These are phyloP conservation scores for Candida chauliodis DNA, from an alignment of 805 yeast genomes.

Conservation along the genomic window DNA sequence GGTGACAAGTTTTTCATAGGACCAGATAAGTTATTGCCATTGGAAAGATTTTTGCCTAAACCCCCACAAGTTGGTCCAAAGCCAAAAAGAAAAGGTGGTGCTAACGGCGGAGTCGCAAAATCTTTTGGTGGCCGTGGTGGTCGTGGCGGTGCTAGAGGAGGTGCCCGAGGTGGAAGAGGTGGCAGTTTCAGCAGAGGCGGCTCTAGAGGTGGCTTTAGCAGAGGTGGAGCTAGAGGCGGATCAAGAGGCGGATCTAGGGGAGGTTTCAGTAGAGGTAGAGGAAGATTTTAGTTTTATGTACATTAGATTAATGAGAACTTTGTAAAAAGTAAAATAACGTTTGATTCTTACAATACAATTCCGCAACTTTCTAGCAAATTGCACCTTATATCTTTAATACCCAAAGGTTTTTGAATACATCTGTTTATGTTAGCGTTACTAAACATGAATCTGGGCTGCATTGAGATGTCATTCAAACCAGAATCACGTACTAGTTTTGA, in stretches of 20 bases:
- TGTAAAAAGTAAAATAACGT: no score
- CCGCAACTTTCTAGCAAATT: constrained; percentile 50
- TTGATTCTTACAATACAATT: background rate
- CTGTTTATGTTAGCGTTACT: constrained; percentile 46
- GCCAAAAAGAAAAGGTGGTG: constrained; percentile 66
- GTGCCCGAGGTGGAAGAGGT: constrained; percentile 39
- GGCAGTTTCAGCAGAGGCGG: constrained; percentile 40
- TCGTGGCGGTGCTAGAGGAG: constrained; percentile 44
- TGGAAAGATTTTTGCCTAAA: constrained; percentile 95
- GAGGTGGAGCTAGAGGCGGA: constrained; percentile 38
- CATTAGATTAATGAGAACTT: constrained; percentile 3
- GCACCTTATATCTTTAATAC: constrained; percentile 50
- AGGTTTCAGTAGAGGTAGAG: constrained; percentile 40
- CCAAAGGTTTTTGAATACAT: constrained; percentile 39
- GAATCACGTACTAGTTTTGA: constrained; percentile 13
- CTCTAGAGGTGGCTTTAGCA: constrained; percentile 42
- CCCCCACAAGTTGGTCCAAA: constrained; percentile 86
- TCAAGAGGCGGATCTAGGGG: constrained; percentile 43
- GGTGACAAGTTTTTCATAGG: constrained; percentile 97
- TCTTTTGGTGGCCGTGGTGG: constrained; percentile 35
- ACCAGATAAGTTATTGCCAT: constrained; percentile 90
- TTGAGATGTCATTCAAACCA: constrained; percentile 24
- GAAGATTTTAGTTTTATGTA: constrained; percentile 6
- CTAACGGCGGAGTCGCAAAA: constrained; percentile 43
- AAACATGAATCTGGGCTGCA: constrained; percentile 46